Evolutionary conservation across 2,329 filamentous ascomycete species (phyloP), one percentile per base, ranked within the genome.

Genomic region (Botryosphaeria dothidea): DNA sequence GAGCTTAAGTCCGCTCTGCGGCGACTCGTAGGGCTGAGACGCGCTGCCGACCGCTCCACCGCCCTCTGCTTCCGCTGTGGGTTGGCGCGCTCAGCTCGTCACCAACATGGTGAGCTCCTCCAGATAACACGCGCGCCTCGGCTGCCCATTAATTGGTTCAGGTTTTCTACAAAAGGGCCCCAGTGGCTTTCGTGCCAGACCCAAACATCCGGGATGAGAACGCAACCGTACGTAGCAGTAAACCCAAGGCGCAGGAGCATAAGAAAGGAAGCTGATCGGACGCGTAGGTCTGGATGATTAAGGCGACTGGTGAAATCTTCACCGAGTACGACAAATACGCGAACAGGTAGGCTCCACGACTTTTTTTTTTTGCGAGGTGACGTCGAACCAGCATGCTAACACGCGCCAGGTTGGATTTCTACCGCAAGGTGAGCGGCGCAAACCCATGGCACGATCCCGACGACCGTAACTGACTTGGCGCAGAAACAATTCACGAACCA

Each of bases 91-190:
- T 46, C 56, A 46, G 56, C 56, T 60, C 31, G 58, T 49, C 58
- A 45, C 58, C 73, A 74, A 71, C 29, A 78, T 78, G 76, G 76
- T 78, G 72, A 51, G 45, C 52, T 66, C 66, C 70, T 21, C 38
- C 4, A 38, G 17, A 8, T 15, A n/a, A 19, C 19, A 1, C 34
- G 9, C 38, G 23, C 56, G n/a, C 56, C 13, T 3, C 31, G 7
- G 13, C 21, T 9, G n/a, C n/a, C 13, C 46, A 73, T 71, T 77
- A 63, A 77, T 65, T 57, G 9, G 25, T 62, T 58, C 75, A 98
- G 94, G 94, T 99, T 71, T 86, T 97, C 69, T 97, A 92, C 80
- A 98, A 98, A 83, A 88, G 95, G 73, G 98, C 98, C 81, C 93
- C 93, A 65, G 93, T 98, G 74, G 89, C 92, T 80, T 91, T 92